A percentile compares a stretch with the other conserved stretches of the same genome.
Conservation (phyloP, 331 rosid genomes). For the Malus hybrid region DNA sequence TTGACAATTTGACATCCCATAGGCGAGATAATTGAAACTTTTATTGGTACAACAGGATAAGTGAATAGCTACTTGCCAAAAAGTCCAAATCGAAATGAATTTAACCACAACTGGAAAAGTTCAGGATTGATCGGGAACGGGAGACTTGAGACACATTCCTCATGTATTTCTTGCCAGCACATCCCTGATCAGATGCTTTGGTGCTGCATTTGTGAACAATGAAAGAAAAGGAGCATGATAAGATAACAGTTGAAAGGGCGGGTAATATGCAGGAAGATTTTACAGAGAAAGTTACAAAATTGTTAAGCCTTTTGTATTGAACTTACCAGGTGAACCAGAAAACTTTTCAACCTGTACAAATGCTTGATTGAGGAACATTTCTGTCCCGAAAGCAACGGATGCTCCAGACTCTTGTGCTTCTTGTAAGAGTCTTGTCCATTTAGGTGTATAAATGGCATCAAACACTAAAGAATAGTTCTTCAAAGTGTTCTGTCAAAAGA, state of each 20-base stretch:
- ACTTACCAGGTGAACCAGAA: constrained; percentile 53
- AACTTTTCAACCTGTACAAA: constrained; percentile 54
- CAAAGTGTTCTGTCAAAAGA: constrained; percentile 39
- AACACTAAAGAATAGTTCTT: constrained; percentile 52
- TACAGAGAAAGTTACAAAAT: not conserved
- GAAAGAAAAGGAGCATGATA: not conserved
- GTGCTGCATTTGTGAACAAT: constrained; percentile 33
- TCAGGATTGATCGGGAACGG: not conserved
- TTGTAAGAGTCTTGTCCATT: constrained; percentile 53
- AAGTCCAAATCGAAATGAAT: no score
- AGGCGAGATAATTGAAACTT: not conserved
- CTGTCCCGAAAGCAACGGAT: constrained; percentile 44
- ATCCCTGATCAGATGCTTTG: constrained; percentile 51
- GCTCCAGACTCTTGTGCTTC: constrained; percentile 64
- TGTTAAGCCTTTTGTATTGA: not conserved
- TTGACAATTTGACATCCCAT: not conserved
- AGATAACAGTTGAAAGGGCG: not conserved
- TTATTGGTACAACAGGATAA: constrained; percentile 7
- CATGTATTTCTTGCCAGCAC: constrained; percentile 27
- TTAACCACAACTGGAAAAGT: not conserved
- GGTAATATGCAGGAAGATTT: not conserved
- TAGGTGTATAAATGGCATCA: constrained; percentile 66
- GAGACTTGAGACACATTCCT: not conserved
- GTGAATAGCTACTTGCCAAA: not conserved
- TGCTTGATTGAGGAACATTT: constrained; percentile 71